A percentile compares a stretch with the other conserved stretches of the same genome.
phyloP scores from a whole-genome alignment of 208 protist species.

The Trypanosoma mega region DNA sequence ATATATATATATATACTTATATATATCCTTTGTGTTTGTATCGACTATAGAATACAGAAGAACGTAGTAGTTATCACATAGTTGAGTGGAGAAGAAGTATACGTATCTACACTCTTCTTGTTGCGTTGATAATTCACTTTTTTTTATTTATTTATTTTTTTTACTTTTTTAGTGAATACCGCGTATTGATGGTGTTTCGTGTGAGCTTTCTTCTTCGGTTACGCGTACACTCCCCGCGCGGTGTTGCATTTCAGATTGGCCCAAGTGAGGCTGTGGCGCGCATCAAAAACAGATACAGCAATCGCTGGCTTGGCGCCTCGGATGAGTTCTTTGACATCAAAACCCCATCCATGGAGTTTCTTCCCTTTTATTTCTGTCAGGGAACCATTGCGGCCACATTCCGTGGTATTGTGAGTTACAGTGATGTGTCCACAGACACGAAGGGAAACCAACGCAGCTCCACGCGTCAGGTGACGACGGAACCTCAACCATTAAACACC shows the following conservation, averaged over 20 bases:
- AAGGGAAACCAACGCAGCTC: constrained; percentile 27
- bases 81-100: no score
- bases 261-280: constrained; percentile 43
- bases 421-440: constrained; percentile 20
- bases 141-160: no score
- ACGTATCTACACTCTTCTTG: no score
- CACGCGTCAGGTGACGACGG: constrained; percentile 34
- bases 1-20: constrained; percentile 5
- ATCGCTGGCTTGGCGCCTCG: constrained; percentile 67
- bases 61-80: no score
- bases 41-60: no score
- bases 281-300: constrained; percentile 56
- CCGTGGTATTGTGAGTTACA: constrained; percentile 55
- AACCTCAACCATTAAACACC: constrained; percentile 52
- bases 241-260: constrained; percentile 58
- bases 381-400: constrained; percentile 57
- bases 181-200: constrained; percentile 46
- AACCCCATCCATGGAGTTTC: constrained; percentile 72
- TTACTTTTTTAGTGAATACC: no score
- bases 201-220: constrained; percentile 22
- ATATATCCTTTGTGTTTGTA: neutral
- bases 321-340: constrained; percentile 53
- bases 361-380: constrained; percentile 86
- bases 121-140: no score
- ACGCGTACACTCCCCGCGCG: constrained; percentile 67